These are phyloP conservation scores for Cucumis hystrix DNA, from an alignment of 306 rosid genomes.

Conservation along the genomic window DNA sequence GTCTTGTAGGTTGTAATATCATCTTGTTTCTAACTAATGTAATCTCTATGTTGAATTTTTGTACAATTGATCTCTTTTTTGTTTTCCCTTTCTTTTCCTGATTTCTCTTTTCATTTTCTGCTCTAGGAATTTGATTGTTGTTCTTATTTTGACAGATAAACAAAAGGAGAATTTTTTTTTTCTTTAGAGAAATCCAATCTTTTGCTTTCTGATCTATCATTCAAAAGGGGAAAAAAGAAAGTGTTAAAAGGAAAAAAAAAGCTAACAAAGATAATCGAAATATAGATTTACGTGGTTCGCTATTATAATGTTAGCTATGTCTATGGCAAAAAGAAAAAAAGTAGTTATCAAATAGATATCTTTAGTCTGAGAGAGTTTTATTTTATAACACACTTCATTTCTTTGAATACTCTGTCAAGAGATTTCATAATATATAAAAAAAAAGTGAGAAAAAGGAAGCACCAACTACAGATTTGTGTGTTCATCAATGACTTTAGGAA, in stretches of 20 bases:
- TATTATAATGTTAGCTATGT: too few species aligned
- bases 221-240: background rate
- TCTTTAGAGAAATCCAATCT: background rate
- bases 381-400: too few species aligned
- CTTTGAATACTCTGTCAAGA: too few species aligned
- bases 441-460: background rate
- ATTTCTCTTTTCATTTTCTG: too few species aligned
- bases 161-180: background rate
- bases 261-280: too few species aligned
- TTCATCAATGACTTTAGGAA: background rate
- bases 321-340: too few species aligned
- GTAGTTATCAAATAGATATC: too few species aligned
- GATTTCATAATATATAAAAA: background rate
- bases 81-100: too few species aligned
- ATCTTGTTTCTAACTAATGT: slow-evolving; percentile 27
- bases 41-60: background rate
- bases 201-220: background rate
- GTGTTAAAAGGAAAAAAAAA: too few species aligned
- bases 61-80: background rate
- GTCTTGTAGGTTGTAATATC: slow-evolving; percentile 13
- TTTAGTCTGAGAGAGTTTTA: too few species aligned
- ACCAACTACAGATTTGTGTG: background rate
- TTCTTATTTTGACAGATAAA: background rate
- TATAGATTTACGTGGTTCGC: too few species aligned
- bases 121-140: too few species aligned